Percentiles rank a stretch among this genome's conserved stretches.
Conservation (phyloP, 106 monocot genomes). For the Iris macrosiphon region DNA sequence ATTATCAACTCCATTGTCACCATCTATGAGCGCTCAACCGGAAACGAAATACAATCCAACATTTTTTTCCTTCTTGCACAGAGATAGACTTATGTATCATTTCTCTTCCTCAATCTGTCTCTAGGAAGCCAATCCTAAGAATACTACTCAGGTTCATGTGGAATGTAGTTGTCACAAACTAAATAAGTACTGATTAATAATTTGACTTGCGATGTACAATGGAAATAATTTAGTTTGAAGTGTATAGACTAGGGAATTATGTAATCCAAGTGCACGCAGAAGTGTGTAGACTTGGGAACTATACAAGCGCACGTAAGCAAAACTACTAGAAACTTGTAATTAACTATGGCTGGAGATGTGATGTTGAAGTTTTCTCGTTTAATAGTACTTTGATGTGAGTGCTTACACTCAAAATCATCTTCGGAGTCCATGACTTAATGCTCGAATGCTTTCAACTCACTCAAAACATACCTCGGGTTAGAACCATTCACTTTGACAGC, state of each 20-base stretch:
- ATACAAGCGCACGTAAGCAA: neutral
- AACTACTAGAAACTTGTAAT: neutral
- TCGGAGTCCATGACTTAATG: neutral
- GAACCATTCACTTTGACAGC: slow-evolving; percentile 13
- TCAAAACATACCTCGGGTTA: slow-evolving; percentile 4
- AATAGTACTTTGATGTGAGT: slow-evolving; percentile 2
- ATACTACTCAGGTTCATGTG: no score
- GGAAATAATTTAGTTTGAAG: neutral
- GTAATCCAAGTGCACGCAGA: no score
- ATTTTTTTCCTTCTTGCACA: no score
- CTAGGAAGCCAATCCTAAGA: no score
- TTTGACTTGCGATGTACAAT: neutral
- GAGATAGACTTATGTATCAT: no score
- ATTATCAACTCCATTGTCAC: no score
- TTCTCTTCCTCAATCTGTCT: no score
- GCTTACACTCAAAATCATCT: slow-evolving; percentile 3
- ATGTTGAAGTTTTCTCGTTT: slow-evolving; percentile 7
- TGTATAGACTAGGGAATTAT: no score
- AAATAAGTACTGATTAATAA: neutral
- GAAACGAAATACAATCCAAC: no score
- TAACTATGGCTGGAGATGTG: neutral
- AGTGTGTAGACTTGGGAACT: no score
- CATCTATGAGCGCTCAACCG: no score
- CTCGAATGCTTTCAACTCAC: slow-evolving; percentile 10
- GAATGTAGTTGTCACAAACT: neutral